Evolutionary conservation across 2,329 filamentous ascomycete genomes (phyloP).

Genomic region (Coccinonectria pachysandricola): DNA sequence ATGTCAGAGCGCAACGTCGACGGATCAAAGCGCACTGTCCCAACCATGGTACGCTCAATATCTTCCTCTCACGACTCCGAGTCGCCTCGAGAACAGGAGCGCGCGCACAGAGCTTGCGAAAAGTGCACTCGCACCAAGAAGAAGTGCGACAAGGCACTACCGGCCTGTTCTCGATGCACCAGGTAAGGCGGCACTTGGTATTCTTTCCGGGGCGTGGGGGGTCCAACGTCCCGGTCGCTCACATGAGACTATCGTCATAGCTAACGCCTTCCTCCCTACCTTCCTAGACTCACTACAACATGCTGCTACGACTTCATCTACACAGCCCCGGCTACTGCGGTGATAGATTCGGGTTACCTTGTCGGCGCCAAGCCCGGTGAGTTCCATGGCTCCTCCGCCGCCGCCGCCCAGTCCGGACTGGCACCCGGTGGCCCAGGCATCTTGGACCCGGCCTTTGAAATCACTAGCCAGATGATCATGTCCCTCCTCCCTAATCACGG

Average conservation of each 20-base stretch:
- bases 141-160: constrained; percentile 28
- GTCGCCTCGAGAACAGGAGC: constrained; percentile 22
- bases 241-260: too few relatives aligned
- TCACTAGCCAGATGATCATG: constrained; percentile 29
- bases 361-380: constrained; percentile 13
- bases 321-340: constrained; percentile 23
- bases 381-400: constrained; percentile 1
- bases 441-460: constrained; percentile 22
- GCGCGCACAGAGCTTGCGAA: constrained; percentile 27
- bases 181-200: constrained; percentile 17
- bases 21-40: too few relatives aligned
- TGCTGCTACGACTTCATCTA: constrained; percentile 28
- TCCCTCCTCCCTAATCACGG: constrained; percentile 25
- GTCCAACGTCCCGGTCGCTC: too few relatives aligned
- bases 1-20: too few relatives aligned
- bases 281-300: constrained; percentile 19
- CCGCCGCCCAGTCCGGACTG: background rate
- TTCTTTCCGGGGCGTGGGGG: too few relatives aligned
- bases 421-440: constrained; percentile 11
- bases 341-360: constrained; percentile 21
- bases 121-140: constrained; percentile 29
- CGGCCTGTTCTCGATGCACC: constrained; percentile 25
- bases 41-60: constrained; percentile 15
- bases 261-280: constrained; percentile 1
- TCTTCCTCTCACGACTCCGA: constrained; percentile 20